phyloP scores from a whole-genome alignment of 352 stramenopile genomes.

The Phytophthora idaei region DNA sequence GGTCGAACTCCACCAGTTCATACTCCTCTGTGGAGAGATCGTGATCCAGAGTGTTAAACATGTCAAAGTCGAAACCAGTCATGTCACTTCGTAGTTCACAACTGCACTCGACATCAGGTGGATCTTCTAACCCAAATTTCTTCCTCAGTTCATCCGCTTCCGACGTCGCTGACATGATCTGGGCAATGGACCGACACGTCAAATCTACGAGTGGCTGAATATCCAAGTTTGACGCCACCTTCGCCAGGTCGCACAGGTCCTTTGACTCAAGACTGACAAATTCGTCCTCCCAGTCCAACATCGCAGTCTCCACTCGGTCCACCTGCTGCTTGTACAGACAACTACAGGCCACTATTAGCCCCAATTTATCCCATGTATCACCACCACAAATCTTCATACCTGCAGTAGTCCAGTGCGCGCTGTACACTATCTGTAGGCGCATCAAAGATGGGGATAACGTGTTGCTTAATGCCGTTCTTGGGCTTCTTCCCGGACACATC shows the following conservation, averaged over 20 bases:
- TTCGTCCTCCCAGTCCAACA: slow-evolving; percentile 68
- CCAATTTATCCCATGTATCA: background rate
- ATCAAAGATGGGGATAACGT: slow-evolving; percentile 79
- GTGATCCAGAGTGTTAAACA: slow-evolving; percentile 81
- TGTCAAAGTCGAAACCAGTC: slow-evolving; percentile 75
- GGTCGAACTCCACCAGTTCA: slow-evolving; percentile 81
- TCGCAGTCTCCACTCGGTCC: slow-evolving; percentile 56
- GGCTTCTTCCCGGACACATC: slow-evolving; percentile 58
- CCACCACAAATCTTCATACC: slow-evolving; percentile 29
- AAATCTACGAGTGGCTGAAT: slow-evolving; percentile 84
- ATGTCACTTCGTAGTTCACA: slow-evolving; percentile 63
- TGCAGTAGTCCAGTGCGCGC: slow-evolving; percentile 75
- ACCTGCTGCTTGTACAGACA: slow-evolving; percentile 83
- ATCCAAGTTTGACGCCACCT: slow-evolving; percentile 81
- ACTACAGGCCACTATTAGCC: slow-evolving; percentile 34
- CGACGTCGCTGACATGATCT: slow-evolving; percentile 86
- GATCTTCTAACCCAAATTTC: slow-evolving; percentile 78
- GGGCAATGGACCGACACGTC: slow-evolving; percentile 79
- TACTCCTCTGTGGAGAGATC: slow-evolving; percentile 81
- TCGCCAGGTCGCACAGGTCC: slow-evolving; percentile 78
- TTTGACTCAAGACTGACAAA: slow-evolving; percentile 81
- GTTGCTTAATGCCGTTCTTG: slow-evolving; percentile 63
- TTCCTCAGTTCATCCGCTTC: slow-evolving; percentile 76
- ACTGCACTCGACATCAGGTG: slow-evolving; percentile 47
- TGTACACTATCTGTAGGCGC: slow-evolving; percentile 75